phyloP scores from a whole-genome alignment of 306 rosid genomes.

The Lotus japonicus region DNA sequence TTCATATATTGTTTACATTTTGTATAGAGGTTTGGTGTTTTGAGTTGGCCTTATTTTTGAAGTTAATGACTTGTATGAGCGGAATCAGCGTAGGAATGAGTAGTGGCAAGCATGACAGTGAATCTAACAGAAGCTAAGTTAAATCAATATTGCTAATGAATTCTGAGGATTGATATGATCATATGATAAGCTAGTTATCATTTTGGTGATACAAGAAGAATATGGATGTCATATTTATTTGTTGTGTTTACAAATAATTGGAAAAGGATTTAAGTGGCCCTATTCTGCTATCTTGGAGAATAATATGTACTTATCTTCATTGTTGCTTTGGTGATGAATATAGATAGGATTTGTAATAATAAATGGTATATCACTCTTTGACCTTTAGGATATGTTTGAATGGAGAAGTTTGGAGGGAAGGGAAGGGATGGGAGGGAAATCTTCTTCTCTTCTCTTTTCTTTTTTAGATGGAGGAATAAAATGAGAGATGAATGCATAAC shows the following conservation, averaged over 20 bases:
- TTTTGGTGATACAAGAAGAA: background rate
- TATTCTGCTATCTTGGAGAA: background rate
- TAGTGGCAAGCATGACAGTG: background rate
- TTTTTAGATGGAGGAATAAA: background rate
- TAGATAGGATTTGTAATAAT: constrained; percentile 3
- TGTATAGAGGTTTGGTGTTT: background rate
- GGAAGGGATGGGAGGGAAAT: background rate
- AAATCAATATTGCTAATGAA: no score
- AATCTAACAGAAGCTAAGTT: background rate
- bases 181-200: background rate
- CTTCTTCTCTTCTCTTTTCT: background rate
- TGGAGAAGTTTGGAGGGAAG: background rate
- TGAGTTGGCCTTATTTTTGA: background rate
- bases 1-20: background rate
- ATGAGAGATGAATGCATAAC: background rate
- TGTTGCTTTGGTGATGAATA: background rate
- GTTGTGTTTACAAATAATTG: background rate
- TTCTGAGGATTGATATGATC: background rate
- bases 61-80: background rate
- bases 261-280: background rate
- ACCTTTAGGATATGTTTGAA: background rate
- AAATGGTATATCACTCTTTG: background rate
- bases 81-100: background rate
- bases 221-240: background rate
- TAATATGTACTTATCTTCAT: background rate